These are phyloP conservation scores for Beauveria bassiana DNA, from an alignment of 2,329 filamentous ascomycete species.

Conservation along the genomic window DNA sequence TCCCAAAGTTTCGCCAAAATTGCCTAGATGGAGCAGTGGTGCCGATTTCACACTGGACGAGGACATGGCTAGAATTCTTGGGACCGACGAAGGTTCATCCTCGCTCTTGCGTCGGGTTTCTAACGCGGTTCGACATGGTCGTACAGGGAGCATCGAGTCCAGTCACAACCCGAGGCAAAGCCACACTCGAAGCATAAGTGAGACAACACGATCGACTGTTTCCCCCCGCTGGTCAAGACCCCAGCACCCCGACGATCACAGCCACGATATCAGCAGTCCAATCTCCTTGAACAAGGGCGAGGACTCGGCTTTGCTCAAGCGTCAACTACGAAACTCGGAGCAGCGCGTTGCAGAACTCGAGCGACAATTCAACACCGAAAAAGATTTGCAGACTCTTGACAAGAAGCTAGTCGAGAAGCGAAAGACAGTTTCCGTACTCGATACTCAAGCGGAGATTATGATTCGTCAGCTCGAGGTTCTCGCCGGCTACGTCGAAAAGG, in stretches of 20 bases:
- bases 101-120: slow-evolving; percentile 84
- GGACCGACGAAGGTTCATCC: slow-evolving; percentile 65
- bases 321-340: slow-evolving; percentile 73
- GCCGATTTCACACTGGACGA: slow-evolving; percentile 92
- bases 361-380: slow-evolving; percentile 61
- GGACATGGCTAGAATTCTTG: slow-evolving; percentile 84
- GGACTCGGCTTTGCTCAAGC: slow-evolving; percentile 60
- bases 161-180: slow-evolving; percentile 35
- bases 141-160: slow-evolving; percentile 71
- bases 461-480: slow-evolving; percentile 85
- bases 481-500: slow-evolving; percentile 78
- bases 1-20: slow-evolving; percentile 53
- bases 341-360: slow-evolving; percentile 82
- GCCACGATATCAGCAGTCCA: slow-evolving; percentile 65
- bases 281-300: slow-evolving; percentile 55
- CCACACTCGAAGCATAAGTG: slow-evolving; percentile 57
- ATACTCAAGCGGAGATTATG: slow-evolving; percentile 92
- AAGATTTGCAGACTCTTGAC: slow-evolving; percentile 67
- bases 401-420: slow-evolving; percentile 86
- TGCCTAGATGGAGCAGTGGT: slow-evolving; percentile 68
- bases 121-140: slow-evolving; percentile 86
- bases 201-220: slow-evolving; percentile 55
- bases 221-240: slow-evolving; percentile 67
- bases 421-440: slow-evolving; percentile 88
- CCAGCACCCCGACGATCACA: slow-evolving; percentile 49